Evolutionary conservation across 176 grass and related monocot genomes (phyloP).

Genomic region (Aegilops longissima): DNA sequence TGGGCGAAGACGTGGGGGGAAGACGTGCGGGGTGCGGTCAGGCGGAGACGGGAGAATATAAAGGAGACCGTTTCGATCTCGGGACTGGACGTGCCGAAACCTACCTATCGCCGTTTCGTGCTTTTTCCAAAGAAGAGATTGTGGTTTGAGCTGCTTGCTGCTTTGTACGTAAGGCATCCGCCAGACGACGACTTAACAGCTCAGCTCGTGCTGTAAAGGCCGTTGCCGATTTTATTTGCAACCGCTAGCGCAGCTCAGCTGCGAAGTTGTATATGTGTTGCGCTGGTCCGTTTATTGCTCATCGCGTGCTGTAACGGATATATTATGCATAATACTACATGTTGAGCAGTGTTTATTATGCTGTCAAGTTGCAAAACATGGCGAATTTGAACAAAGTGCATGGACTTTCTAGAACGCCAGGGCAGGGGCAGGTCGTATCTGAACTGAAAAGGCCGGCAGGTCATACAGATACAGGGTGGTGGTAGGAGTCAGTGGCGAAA

Average conservation of each 20-base stretch:
- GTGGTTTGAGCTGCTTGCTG: not conserved
- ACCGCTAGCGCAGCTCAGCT: not conserved
- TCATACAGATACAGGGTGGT: not conserved
- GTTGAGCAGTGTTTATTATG: no score
- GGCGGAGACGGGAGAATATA: conserved; percentile 19
- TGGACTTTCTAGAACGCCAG: not conserved
- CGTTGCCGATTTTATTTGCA: not conserved
- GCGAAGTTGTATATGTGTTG: not conserved
- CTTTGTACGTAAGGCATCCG: conserved; percentile 16
- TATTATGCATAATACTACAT: no score
- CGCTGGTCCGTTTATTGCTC: not conserved
- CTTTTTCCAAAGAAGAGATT: not conserved
- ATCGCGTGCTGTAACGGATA: not conserved
- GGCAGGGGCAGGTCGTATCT: not conserved
- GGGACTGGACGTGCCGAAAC: not conserved
- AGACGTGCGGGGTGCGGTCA: not conserved
- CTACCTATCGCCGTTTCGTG: not conserved
- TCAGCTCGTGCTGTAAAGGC: not conserved
- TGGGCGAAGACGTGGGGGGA: not conserved
- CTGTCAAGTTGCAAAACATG: not conserved
- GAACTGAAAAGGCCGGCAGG: not conserved
- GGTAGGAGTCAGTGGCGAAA: no score
- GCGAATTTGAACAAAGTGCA: not conserved
- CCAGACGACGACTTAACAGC: not conserved
- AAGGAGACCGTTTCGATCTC: not conserved